Base-by-base conservation (phyloP, 1,284 basidiomycete species). In the Sanghuangporus sanghuang region DNA sequence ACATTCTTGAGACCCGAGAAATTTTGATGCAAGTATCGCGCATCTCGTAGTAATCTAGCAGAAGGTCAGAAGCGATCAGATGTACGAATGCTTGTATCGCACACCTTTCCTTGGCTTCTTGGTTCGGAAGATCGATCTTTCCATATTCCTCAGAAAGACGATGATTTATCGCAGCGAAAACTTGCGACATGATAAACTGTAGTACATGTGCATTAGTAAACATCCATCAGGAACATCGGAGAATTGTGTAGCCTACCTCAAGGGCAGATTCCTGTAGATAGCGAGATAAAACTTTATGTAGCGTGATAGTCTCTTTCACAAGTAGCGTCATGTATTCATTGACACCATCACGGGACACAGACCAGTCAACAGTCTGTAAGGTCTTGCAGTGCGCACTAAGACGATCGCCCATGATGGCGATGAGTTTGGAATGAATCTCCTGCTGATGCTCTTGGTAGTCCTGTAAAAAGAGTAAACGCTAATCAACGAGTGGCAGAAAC, bases 391-490 rank as follows among this genome's bases (percentile, higher is more conserved):
- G 96, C 1, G 92, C 89, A 66, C 82, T 87, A 55, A 99, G 79
- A 58, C 96, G 85, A 77, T 99, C 96, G 59, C 95, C 90, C 97
- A 99, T 99, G 76, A 99, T 99, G 42, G 95, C 92, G 58, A 99
- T 91, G 60, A 99, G 83, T 78, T 99, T 99, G 62, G 93, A 85
- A 74, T 99, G 96, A 61, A 99, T 98, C 79, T 99, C 97, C 73
- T 96, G 94, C 77, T 99, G 97, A 76, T 99, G 96, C 75, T 99
- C 96, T 82, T 98, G 95, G 73, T 93, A 98, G 75, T 99, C 97
- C 90, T 94, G 66, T 5, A 66, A 53, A 35, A 53, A 21, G 32
- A 62, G 23, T 56, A n/a, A 48, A 58, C 46, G 21, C 16, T n/a
- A 18, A 36, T 38, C 23, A 55, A 32, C 27, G 55, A 59, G 61